Percentiles rank a stretch among this genome's conserved stretches.
These are phyloP conservation scores for Diaporthe humulicola DNA, from an alignment of 2,329 filamentous ascomycete genomes.

Conservation along the genomic window DNA sequence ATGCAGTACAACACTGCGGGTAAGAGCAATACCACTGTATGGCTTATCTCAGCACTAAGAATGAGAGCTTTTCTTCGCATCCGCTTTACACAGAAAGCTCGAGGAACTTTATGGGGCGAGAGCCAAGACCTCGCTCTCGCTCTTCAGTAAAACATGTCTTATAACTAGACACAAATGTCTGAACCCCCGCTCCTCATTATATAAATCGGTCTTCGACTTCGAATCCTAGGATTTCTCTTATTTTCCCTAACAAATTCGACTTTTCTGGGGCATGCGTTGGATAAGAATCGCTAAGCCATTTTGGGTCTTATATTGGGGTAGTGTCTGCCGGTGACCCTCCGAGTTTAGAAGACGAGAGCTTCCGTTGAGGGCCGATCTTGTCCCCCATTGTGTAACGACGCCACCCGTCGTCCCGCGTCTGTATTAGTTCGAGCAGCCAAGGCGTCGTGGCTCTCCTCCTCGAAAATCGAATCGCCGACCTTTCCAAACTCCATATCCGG, in stretches of 20 bases:
- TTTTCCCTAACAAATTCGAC: too few species aligned
- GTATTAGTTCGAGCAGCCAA: not conserved
- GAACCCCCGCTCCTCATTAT: not conserved
- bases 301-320: not conserved
- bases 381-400: not conserved
- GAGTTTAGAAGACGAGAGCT: not conserved
- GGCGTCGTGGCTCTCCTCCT: not conserved
- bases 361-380: not conserved
- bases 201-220: not conserved
- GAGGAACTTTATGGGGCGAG: not conserved
- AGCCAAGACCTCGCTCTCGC: not conserved
- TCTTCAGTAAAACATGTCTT: not conserved
- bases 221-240: not conserved
- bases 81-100: not conserved
- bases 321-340: not conserved
- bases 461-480: not conserved
- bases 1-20: not conserved
- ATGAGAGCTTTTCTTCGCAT: not conserved
- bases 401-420: not conserved
- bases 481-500: not conserved
- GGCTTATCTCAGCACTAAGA: conserved; percentile 16
- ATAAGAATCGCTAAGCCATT: not conserved
- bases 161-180: not conserved
- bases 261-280: not conserved
- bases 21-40: conserved; percentile 1